phyloP scores from a whole-genome alignment of 768 basidiomycete genomes.

The Leccinum disarticulatum region DNA sequence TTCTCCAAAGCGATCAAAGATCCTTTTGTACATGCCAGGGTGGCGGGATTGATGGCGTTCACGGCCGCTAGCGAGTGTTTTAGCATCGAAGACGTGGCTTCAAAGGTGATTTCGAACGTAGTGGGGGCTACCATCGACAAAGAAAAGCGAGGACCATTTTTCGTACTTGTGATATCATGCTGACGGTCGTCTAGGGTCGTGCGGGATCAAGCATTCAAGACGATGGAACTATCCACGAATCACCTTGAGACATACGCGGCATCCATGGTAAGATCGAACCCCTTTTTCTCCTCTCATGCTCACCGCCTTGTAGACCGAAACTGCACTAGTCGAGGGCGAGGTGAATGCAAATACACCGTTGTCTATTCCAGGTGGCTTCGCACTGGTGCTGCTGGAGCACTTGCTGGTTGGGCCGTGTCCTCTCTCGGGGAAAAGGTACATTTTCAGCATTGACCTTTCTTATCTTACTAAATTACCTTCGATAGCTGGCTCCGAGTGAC shows the following conservation, averaged over 20 bases:
- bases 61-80: constrained; percentile 94
- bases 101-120: constrained; percentile 86
- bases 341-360: constrained; percentile 25
- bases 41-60: constrained; percentile 93
- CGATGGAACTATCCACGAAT: constrained; percentile 84
- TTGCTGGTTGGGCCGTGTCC: constrained; percentile 97
- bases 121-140: constrained; percentile 80
- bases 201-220: constrained; percentile 94
- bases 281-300: constrained; percentile 1
- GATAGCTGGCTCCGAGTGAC: constrained; percentile 69
- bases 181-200: constrained; percentile 59
- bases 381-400: constrained; percentile 82
- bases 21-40: constrained; percentile 86
- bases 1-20: constrained; percentile 90
- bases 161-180: not conserved
- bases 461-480: not conserved
- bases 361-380: constrained; percentile 32
- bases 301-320: constrained; percentile 50
- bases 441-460: not conserved
- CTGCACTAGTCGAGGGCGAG: constrained; percentile 43
- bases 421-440: constrained; percentile 80
- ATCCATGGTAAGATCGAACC: constrained; percentile 63
- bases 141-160: constrained; percentile 69
- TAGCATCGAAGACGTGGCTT: constrained; percentile 83
- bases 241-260: constrained; percentile 76